Conservation (phyloP, 257 asterid genomes). For the Cruciata laevipes region DNA sequence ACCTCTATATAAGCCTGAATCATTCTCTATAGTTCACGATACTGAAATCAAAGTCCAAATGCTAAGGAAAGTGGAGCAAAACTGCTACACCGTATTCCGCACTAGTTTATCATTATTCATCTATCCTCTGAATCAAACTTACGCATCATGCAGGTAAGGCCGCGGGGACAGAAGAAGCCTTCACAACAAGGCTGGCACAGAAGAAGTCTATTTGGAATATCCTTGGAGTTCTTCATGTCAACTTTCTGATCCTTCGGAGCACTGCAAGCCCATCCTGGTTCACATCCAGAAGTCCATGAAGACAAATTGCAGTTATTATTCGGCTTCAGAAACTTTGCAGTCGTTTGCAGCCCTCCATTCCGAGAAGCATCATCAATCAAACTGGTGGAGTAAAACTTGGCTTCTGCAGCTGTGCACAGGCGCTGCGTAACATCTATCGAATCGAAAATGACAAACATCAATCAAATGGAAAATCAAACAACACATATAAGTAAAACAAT, state of each 20-base stretch:
- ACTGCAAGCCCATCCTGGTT: constrained; percentile 98
- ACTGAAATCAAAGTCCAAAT: constrained; percentile 5
- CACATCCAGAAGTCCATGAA: constrained; percentile 84
- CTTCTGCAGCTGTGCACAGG: constrained; percentile 88
- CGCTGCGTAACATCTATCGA: constrained; percentile 51
- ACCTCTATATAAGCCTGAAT: neutral
- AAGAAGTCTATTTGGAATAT: constrained; percentile 45
- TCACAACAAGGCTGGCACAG: constrained; percentile 79
- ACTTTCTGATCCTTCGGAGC: constrained; percentile 35
- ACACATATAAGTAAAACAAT: too few species aligned
- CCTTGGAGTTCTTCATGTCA: constrained; percentile 48
- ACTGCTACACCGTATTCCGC: too few species aligned
- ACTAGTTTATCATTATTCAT: neutral
- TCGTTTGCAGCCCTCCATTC: constrained; percentile 24
- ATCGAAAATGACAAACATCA: neutral
- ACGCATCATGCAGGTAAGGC: constrained; percentile 99
- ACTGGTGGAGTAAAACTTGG: constrained; percentile 49
- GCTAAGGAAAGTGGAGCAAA: neutral
- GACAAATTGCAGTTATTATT: constrained; percentile 79
- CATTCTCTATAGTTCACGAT: neutral
- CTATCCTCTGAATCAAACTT: constrained; percentile 10
- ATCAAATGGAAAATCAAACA: neutral
- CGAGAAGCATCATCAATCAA: constrained; percentile 28
- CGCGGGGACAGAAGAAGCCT: constrained; percentile 97
- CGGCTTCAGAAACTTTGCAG: constrained; percentile 47